Evolutionary conservation across 2,329 filamentous ascomycete species (phyloP), one percentile per base, ranked within the genome.

Genomic region (Whalleya microplaca): DNA sequence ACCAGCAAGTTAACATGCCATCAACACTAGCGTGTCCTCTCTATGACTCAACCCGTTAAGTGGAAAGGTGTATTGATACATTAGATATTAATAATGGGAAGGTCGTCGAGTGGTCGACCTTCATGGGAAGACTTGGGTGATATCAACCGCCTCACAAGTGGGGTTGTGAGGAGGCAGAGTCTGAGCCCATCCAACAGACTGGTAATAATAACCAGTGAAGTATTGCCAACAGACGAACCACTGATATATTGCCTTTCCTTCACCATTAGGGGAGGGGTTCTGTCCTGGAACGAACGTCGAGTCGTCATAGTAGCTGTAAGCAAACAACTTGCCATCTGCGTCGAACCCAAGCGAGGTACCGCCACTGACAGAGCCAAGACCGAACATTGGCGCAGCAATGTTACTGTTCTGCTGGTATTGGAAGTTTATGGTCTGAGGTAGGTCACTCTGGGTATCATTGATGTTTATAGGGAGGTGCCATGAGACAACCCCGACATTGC

Each of bases 211-310:
- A 5, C 66, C 58, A 18, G 59, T 63, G 45, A 68, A 64, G 61
- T 67, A 69, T 43, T 71, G 69, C 61, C 64, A 74, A 66, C 73
- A 75, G 2, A 67, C 64, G 45, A 68, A 69, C 72, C 72, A 75
- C 61, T 71, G 65, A 58, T 73, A 73, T 53, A 67, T 59, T 3
- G 62, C 64, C 21, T 41, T 59, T 5, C 56, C 46, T 1, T 46
- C 41, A 21, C 51, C 49, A n/a, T 41, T 54, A 3, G 58, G 42
- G 2, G 42, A 46, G 4, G 67, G 66, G n/a, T 41, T 53, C 40
- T 55, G 48, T 41, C 61, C 65, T 2, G 66, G 40, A 3, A 50
- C 50, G 23, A 70, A 70, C 9, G 65, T 64, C 43, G 64, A 55
- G 58, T 73, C 71, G 55, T 74, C 67, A 41, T 53, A 44, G 45